Evolutionary conservation across 768 basidiomycete species (phyloP).

Genomic region (Coprinopsis sp.): DNA sequence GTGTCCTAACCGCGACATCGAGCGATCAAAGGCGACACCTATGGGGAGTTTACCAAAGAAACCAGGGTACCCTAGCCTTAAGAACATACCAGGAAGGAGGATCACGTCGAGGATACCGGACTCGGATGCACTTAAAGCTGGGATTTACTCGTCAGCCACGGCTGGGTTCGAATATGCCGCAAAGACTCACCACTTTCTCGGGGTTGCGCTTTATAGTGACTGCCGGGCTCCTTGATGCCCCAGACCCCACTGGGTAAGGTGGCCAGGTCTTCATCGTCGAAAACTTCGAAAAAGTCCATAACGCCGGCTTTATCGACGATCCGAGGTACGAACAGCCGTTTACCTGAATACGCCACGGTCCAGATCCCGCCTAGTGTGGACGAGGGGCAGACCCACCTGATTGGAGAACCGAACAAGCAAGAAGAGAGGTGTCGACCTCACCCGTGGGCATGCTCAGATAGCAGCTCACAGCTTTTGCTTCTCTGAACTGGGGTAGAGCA

Average conservation of each 20-base stretch:
- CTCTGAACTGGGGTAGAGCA: conserved; percentile 45
- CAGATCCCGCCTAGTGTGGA: neutral
- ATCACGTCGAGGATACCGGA: conserved; percentile 55
- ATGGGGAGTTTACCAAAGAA: neutral
- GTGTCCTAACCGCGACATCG: conserved; percentile 67
- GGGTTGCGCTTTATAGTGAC: conserved; percentile 35
- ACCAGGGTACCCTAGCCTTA: neutral
- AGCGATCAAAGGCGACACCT: conserved; percentile 75
- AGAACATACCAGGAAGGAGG: conserved; percentile 55
- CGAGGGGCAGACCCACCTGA: conserved; percentile 36
- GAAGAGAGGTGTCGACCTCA: conserved; percentile 55
- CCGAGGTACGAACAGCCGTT: conserved; percentile 67
- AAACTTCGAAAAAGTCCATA: conserved; percentile 68
- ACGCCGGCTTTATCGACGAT: conserved; percentile 39
- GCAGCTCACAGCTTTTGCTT: conserved; percentile 55
- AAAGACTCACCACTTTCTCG: conserved; percentile 46
- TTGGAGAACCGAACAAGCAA: conserved; percentile 49
- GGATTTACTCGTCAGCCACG: neutral
- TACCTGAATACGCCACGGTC: conserved; percentile 37
- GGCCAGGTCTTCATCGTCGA: conserved; percentile 52
- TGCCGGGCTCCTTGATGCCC: conserved; percentile 70
- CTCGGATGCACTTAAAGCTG: conserved; percentile 28
- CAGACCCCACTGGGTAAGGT: conserved; percentile 58
- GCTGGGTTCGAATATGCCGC: conserved; percentile 3
- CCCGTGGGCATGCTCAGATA: conserved; percentile 77